Conservation (phyloP, 352 stramenopile genomes). For the Phytophthora megakarya region DNA sequence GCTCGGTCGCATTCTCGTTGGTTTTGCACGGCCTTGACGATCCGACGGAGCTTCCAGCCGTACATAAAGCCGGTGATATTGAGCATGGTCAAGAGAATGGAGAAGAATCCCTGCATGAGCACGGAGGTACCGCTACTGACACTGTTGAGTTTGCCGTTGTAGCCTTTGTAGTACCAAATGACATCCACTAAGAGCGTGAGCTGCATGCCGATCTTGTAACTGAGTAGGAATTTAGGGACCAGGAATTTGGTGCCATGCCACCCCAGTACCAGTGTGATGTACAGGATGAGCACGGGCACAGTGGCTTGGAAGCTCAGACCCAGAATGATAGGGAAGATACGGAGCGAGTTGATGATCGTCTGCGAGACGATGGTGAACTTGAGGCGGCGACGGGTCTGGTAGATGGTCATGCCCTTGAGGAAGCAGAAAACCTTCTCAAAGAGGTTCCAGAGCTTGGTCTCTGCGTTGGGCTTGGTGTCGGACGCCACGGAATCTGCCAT, state of each 20-base stretch:
- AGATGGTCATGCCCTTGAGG: slow-evolving; percentile 89
- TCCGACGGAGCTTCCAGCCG: slow-evolving; percentile 87
- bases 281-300: slow-evolving; percentile 84
- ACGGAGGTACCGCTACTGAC: slow-evolving; percentile 80
- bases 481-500: slow-evolving; percentile 84
- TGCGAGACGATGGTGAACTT: slow-evolving; percentile 91
- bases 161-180: slow-evolving; percentile 87
- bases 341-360: slow-evolving; percentile 77
- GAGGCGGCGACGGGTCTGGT: slow-evolving; percentile 74
- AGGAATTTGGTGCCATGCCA: slow-evolving; percentile 91
- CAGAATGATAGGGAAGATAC: slow-evolving; percentile 88
- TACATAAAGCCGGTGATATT: slow-evolving; percentile 84
- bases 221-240: slow-evolving; percentile 81
- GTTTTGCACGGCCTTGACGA: slow-evolving; percentile 85
- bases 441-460: slow-evolving; percentile 78
- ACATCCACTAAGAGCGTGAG: slow-evolving; percentile 83
- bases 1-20: slow-evolving; percentile 82
- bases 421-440: slow-evolving; percentile 90
- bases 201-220: slow-evolving; percentile 92
- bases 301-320: slow-evolving; percentile 85
- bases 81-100: slow-evolving; percentile 75
- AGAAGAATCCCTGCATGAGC: slow-evolving; percentile 89
- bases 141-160: slow-evolving; percentile 85
- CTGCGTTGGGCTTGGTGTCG: slow-evolving; percentile 56
- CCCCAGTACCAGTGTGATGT: slow-evolving; percentile 84